Evolutionary conservation across 768 basidiomycete species (phyloP), one percentile per base, ranked within the genome.

Genomic region (Chiua virens): DNA sequence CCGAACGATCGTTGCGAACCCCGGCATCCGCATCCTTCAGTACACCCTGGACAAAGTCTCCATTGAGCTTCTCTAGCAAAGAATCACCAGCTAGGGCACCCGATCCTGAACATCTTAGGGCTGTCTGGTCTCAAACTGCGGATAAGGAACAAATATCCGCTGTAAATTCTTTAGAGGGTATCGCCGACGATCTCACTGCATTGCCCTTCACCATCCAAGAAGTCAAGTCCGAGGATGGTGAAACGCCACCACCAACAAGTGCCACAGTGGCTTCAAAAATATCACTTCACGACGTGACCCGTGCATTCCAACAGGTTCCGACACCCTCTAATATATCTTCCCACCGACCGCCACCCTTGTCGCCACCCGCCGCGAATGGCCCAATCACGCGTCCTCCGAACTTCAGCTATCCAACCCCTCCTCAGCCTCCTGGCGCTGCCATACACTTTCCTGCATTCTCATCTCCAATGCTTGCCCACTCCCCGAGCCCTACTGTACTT

Each of bases 271-370:
- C 87, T 22, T 85, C 85, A 17, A 82, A 87, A 36, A 88, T 91
- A 82, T 89, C 89, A 4, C 70, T 86, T 35, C 83, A 86, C 50
- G 91, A 93, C 49, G 89, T 92, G 30, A 90, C 87, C 13, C 82
- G 87, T 51, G 89, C 90, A 20, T 93, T 93, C 72, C 91, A 93
- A 63, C 86, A 86, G 68, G 91, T 92, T 23, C 90, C 90, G 4
- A 71, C 81, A 7, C 76, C 87, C 3, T 77, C 79, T 14, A 78
- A 65, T 42, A 68, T 76, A 40, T 63, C 76, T 13, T 62, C 75
- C 34, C 78, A 75, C 54, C 76, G 82, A 54, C 70, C 78, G 28
- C 56, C 64, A 23, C 70, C 81, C 3, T 70, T 81, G 45, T 80
- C 85, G 20, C 77, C 82, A 20, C 71, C 82, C 17, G 68, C 73